These are phyloP conservation scores for Pseudogymnoascus sp. DNA, from an alignment of 2,329 filamentous ascomycete species.

Conservation along the genomic window DNA sequence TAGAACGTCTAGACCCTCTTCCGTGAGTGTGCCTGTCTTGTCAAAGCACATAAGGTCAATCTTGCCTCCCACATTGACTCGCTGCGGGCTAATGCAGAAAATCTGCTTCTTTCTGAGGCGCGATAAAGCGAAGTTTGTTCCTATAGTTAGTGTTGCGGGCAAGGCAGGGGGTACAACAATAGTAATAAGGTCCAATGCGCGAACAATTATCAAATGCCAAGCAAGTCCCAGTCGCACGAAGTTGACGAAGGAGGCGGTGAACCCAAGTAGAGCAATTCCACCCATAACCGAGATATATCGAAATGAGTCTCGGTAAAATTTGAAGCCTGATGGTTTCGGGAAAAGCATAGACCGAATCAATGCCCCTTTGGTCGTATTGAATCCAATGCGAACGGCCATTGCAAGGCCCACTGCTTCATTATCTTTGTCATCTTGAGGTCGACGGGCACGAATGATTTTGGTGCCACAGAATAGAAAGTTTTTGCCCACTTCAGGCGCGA, in stretches of 20 bases:
- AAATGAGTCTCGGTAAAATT: conserved; percentile 96
- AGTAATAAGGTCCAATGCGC: conserved; percentile 89
- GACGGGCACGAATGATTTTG: conserved; percentile 82
- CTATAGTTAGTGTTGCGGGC: conserved; percentile 90
- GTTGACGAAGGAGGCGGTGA: conserved; percentile 85
- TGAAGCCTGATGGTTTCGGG: conserved; percentile 95
- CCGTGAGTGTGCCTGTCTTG: conserved; percentile 96
- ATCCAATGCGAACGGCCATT: conserved; percentile 87
- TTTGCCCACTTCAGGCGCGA: conserved; percentile 73
- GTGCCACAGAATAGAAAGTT: conserved; percentile 94
- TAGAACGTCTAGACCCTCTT: conserved; percentile 89
- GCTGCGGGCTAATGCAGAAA: conserved; percentile 94
- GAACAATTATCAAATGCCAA: conserved; percentile 85
- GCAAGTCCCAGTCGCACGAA: conserved; percentile 76
- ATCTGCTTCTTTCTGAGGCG: conserved; percentile 83
- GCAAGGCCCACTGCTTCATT: conserved; percentile 87
- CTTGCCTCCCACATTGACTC: conserved; percentile 94
- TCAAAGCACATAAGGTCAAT: conserved; percentile 96
- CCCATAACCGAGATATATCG: conserved; percentile 97
- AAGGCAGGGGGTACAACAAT: conserved; percentile 94
- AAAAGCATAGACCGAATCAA: conserved; percentile 97
- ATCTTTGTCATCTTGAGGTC: conserved; percentile 75
- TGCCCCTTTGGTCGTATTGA: conserved; percentile 95
- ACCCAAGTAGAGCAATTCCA: conserved; percentile 73
- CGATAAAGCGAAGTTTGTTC: conserved; percentile 86